Evolutionary conservation across 768 basidiomycete species (phyloP).

Genomic region (Agaricus bisporus): DNA sequence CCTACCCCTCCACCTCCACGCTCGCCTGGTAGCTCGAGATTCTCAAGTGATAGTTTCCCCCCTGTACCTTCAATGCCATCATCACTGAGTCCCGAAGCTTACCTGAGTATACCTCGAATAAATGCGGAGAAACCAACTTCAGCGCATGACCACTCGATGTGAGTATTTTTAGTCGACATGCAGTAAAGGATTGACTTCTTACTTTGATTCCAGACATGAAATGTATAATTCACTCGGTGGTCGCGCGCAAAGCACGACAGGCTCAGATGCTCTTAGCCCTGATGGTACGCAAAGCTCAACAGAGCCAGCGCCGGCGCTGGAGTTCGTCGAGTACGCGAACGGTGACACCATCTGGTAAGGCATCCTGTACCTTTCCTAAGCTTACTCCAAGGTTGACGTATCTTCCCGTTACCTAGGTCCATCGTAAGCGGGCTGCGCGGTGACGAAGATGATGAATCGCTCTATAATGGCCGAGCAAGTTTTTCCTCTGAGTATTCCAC

Average conservation of each 20-base stretch:
- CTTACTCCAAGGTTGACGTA: slow-evolving; percentile 13
- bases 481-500: slow-evolving; percentile 70
- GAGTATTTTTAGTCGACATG: slow-evolving; percentile 26
- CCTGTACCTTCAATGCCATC: slow-evolving; percentile 63
- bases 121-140: slow-evolving; percentile 61
- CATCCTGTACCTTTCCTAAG: slow-evolving; percentile 7
- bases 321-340: slow-evolving; percentile 80
- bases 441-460: slow-evolving; percentile 66
- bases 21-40: slow-evolving; percentile 45
- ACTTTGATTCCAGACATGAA: slow-evolving; percentile 50
- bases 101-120: slow-evolving; percentile 30
- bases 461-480: slow-evolving; percentile 62
- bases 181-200: slow-evolving; percentile 17
- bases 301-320: slow-evolving; percentile 58
- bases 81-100: slow-evolving; percentile 38
- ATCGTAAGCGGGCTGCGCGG: slow-evolving; percentile 75
- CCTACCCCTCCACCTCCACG: slow-evolving; percentile 84
- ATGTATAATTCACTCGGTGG: slow-evolving; percentile 64
- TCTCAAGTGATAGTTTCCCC: slow-evolving; percentile 61
- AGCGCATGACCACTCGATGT: slow-evolving; percentile 69
- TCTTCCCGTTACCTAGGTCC: slow-evolving; percentile 39
- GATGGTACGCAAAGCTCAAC: slow-evolving; percentile 25
- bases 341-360: slow-evolving; percentile 82
- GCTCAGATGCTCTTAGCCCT: slow-evolving; percentile 29
- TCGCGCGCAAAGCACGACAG: slow-evolving; percentile 27